These are phyloP conservation scores for Phytophthora colocasiae DNA, from an alignment of 352 stramenopile species.

Conservation along the genomic window DNA sequence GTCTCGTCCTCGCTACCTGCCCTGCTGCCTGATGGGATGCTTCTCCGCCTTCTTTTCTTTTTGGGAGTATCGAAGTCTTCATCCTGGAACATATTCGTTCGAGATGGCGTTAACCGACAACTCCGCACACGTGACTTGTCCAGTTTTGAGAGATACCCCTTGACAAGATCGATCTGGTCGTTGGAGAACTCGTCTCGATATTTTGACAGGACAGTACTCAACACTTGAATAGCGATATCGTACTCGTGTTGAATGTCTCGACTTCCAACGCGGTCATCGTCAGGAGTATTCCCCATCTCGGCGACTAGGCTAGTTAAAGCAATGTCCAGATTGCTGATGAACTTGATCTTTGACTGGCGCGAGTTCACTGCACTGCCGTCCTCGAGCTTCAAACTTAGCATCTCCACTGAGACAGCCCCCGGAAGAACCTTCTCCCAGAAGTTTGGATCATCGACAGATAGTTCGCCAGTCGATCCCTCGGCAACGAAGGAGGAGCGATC, in stretches of 20 bases:
- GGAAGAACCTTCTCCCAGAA: conserved; percentile 96
- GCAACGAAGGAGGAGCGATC: conserved; percentile 93
- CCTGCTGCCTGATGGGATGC: conserved; percentile 33
- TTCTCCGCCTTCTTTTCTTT: conserved; percentile 55
- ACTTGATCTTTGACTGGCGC: conserved; percentile 88
- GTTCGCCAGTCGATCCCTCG: conserved; percentile 88
- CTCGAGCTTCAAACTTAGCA: conserved; percentile 89
- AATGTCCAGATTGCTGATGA: conserved; percentile 89
- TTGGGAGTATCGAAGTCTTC: conserved; percentile 49
- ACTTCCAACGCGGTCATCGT: conserved; percentile 48
- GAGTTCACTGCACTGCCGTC: conserved; percentile 83
- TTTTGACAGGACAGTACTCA: conserved; percentile 79
- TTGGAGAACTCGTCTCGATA: conserved; percentile 83
- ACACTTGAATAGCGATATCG: conserved; percentile 85
- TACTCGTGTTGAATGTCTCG: conserved; percentile 86
- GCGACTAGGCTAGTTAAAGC: conserved; percentile 71
- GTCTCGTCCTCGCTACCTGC: conserved; percentile 45
- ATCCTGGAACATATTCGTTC: conserved; percentile 41
- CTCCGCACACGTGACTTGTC: conserved; percentile 87
- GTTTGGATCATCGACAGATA: conserved; percentile 96
- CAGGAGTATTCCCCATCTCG: conserved; percentile 64
- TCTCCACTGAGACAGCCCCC: conserved; percentile 85
- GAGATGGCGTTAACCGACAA: conserved; percentile 55
- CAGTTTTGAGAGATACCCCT: conserved; percentile 74
- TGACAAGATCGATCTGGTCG: conserved; percentile 84